These are phyloP conservation scores for Bassia scoparia DNA, from an alignment of 148 eudicot genomes.

Conservation along the genomic window DNA sequence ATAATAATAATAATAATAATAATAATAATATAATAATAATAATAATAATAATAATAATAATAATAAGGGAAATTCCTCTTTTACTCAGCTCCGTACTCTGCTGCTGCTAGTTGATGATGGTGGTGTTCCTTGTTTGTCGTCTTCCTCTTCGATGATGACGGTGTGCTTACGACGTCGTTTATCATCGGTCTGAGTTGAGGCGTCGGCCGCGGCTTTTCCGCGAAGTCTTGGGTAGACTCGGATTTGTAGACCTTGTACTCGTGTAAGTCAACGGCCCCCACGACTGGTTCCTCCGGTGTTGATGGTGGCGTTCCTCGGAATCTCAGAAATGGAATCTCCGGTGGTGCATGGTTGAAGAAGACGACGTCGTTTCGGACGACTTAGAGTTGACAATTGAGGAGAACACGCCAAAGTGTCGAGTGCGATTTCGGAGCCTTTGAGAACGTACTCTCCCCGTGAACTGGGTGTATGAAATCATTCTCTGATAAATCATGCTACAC, in stretches of 20 bases:
- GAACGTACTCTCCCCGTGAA: conserved; percentile 81
- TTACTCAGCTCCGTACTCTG: conserved; percentile 42
- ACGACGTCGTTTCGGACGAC: conserved; percentile 38
- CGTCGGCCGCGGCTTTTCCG: conserved; percentile 57
- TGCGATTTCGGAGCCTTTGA: conserved; percentile 83
- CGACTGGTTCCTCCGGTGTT: conserved; percentile 53
- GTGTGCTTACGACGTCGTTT: conserved; percentile 48
- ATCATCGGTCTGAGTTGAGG: conserved; percentile 88
- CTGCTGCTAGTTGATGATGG: no score
- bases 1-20: no score
- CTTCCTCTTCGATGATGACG: conserved; percentile 28
- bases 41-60: no score
- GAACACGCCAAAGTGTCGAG: neutral
- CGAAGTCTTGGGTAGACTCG: conserved; percentile 37
- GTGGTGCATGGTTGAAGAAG: conserved; percentile 31
- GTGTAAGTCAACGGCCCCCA: conserved; percentile 62
- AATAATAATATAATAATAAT: no score
- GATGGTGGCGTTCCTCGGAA: no score
- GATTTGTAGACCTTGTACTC: conserved; percentile 77
- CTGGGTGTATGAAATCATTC: conserved; percentile 76
- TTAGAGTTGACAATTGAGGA: conserved; percentile 20
- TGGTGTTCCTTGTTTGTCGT: neutral
- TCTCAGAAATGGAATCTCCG: conserved; percentile 3
- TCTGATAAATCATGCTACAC: conserved; percentile 89
- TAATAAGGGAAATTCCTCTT: conserved; percentile 76